phyloP scores from a whole-genome alignment of 257 asterid genomes.

The Solanum neorickii region DNA sequence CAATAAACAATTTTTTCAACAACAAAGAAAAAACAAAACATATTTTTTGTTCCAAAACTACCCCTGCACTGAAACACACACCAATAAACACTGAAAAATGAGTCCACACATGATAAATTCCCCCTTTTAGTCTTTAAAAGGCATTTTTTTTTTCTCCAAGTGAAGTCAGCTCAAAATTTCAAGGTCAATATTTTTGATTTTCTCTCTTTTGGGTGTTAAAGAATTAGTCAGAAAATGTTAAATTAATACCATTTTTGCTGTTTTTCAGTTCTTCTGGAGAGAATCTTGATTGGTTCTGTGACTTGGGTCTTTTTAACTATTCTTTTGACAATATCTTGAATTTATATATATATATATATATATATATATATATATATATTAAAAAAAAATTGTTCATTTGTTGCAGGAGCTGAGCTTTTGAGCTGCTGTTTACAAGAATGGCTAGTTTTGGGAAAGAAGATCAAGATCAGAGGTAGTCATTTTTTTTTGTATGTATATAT shows the following conservation, averaged over 20 bases:
- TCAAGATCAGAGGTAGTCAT: conserved; percentile 49
- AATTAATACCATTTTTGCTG: neutral
- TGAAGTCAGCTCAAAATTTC: neutral
- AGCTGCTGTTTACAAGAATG: conserved; percentile 25
- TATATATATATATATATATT: neutral
- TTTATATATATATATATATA: neutral
- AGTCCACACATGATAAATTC: neutral
- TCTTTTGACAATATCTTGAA: neutral
- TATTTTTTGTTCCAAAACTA: neutral
- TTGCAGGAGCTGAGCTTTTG: conserved; percentile 12
- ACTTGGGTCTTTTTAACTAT: neutral
- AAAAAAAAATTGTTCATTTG: neutral
- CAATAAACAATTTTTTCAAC: neutral
- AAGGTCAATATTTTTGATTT: neutral
- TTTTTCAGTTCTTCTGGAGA: neutral
- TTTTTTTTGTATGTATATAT: neutral
- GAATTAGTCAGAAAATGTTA: neutral
- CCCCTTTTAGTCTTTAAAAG: neutral
- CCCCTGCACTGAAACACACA: neutral
- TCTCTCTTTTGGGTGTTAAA: neutral
- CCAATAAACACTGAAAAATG: neutral
- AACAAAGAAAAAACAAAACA: neutral
- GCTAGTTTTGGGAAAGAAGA: conserved; percentile 38
- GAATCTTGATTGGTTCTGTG: neutral
- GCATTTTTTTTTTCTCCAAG: neutral